A percentile compares a stretch with the other conserved stretches of the same genome.
Evolutionary conservation across 2,329 filamentous ascomycete species (phyloP).

Genomic region (Aspergillus ruber): DNA sequence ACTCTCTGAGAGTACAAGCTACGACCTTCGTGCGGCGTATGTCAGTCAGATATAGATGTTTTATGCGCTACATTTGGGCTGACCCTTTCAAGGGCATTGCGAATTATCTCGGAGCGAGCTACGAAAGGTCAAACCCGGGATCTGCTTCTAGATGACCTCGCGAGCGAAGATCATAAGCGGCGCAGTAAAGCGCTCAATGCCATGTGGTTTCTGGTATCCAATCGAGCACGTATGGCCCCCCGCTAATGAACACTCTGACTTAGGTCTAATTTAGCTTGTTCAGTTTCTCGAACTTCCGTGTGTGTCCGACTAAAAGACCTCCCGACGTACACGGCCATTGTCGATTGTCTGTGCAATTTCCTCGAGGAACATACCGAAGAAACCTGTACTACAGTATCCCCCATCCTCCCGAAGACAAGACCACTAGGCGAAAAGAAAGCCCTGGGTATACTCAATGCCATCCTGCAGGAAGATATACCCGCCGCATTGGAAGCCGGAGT

Average conservation of each 20-base stretch:
- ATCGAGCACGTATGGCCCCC: constrained; percentile 29
- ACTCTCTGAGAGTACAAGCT: constrained; percentile 64
- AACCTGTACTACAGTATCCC: constrained; percentile 28
- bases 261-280: not conserved
- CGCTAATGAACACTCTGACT: not conserved
- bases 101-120: constrained; percentile 41
- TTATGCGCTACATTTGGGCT: constrained; percentile 42
- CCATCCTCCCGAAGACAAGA: constrained; percentile 34
- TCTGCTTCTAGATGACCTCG: constrained; percentile 36
- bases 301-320: constrained; percentile 29
- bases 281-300: constrained; percentile 32
- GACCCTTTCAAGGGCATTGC: constrained; percentile 30
- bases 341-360: constrained; percentile 38
- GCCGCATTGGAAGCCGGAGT: constrained; percentile 57
- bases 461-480: constrained; percentile 55
- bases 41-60: constrained; percentile 44
- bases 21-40: constrained; percentile 64
- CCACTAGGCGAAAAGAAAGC: constrained; percentile 39
- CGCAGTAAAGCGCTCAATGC: constrained; percentile 37
- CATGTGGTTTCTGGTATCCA: constrained; percentile 38
- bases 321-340: constrained; percentile 32
- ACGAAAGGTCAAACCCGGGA: constrained; percentile 35
- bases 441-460: constrained; percentile 50
- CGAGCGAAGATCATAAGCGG: constrained; percentile 30
- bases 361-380: constrained; percentile 32